Evolutionary conservation across 441 rosid species (phyloP).

Genomic region (Erodium trifolium): DNA sequence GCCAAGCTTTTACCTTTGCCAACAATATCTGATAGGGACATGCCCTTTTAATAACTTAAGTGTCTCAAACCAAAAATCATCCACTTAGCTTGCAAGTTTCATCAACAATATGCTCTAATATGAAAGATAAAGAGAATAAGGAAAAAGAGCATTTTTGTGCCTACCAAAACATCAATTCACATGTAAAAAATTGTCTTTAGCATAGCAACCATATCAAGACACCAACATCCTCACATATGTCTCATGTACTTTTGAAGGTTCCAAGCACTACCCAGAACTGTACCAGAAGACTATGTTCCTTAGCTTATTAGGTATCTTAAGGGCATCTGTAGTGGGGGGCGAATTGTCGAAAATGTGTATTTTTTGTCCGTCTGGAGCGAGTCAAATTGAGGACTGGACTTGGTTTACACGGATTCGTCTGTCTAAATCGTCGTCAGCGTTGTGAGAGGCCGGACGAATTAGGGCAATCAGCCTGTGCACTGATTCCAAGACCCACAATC

Average conservation of each 20-base stretch:
- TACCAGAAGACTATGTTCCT: background rate
- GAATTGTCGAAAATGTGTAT: too few relatives aligned
- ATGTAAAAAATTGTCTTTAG: background rate
- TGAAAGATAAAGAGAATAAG: background rate
- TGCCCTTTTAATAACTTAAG: background rate
- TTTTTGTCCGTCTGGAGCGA: too few relatives aligned
- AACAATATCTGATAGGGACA: background rate
- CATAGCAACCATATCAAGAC: background rate
- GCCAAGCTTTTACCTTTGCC: too few relatives aligned
- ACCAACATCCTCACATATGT: background rate
- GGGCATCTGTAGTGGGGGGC: too few relatives aligned
- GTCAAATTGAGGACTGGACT: too few relatives aligned
- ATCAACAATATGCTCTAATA: background rate
- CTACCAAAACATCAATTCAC: background rate
- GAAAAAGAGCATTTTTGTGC: background rate
- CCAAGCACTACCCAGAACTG: constrained; percentile 5
- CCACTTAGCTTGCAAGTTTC: background rate
- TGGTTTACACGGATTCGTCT: too few relatives aligned
- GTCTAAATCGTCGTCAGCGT: too few relatives aligned
- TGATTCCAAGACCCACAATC: background rate
- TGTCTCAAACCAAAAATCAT: background rate
- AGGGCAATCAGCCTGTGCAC: too few relatives aligned
- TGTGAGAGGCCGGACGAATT: too few relatives aligned
- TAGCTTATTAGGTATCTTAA: background rate
- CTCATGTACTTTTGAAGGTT: background rate